Percentiles rank a stretch among this genome's conserved stretches.
Evolutionary conservation across 192 early-diverging fungal genomes (phyloP).

Genomic region (Chytriomyces hyalinus): DNA sequence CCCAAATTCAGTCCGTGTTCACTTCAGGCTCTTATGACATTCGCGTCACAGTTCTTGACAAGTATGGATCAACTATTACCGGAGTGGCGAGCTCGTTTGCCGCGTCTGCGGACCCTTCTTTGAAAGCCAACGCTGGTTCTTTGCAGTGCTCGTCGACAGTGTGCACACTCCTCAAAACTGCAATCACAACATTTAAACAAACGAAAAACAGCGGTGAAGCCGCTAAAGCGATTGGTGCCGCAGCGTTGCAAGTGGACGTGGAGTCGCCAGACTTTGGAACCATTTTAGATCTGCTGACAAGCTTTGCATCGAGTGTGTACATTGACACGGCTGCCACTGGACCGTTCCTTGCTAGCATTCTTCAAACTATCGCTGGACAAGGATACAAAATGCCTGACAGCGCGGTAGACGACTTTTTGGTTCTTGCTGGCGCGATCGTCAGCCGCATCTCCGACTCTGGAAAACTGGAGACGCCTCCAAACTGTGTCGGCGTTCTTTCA

Average conservation of each 20-base stretch:
- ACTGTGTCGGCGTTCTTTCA: conserved; percentile 15
- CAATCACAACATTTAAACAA: conserved; percentile 13
- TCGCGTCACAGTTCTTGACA: conserved; percentile 10
- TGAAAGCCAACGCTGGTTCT: neutral
- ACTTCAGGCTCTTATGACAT: conserved; percentile 18
- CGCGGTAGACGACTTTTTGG: neutral
- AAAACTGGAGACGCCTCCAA: neutral
- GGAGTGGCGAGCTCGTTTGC: conserved; percentile 17
- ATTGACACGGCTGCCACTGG: conserved; percentile 29
- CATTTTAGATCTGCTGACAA: conserved; percentile 5
- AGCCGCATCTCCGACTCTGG: conserved; percentile 1
- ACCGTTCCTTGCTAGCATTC: conserved; percentile 27
- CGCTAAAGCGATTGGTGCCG: conserved; percentile 20
- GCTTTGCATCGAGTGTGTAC: neutral
- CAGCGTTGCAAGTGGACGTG: conserved; percentile 9
- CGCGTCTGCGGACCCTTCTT: neutral
- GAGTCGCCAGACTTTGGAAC: conserved; percentile 10
- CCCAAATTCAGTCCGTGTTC: conserved; percentile 6
- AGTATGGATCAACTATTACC: conserved; percentile 14
- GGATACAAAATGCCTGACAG: neutral
- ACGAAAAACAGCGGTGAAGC: conserved; percentile 22
- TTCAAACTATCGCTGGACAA: conserved; percentile 13
- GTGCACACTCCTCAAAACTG: neutral
- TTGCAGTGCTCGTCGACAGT: conserved; percentile 1
- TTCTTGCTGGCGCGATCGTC: conserved; percentile 7